These are phyloP conservation scores for Psilocybe mexicana DNA, from an alignment of 1,284 basidiomycete species.

Conservation along the genomic window DNA sequence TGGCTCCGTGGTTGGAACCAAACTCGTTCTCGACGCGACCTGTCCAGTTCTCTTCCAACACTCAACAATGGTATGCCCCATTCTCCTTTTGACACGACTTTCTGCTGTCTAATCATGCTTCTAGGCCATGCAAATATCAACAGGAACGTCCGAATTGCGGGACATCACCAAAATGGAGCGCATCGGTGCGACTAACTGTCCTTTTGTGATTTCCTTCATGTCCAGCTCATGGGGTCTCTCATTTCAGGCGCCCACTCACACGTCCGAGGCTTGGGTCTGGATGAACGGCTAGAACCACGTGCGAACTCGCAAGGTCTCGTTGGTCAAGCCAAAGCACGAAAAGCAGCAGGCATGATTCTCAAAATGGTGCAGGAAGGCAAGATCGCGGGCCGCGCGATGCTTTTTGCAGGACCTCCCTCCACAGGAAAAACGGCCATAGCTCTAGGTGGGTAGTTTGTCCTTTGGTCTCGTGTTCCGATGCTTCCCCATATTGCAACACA, in stretches of 20 bases:
- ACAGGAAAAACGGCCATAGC: slow-evolving; percentile 98
- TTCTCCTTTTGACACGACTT: not conserved
- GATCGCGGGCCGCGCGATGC: slow-evolving; percentile 93
- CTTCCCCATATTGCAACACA: not conserved
- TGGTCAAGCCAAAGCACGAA: slow-evolving; percentile 92
- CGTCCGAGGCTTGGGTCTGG: slow-evolving; percentile 92
- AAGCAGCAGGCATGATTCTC: slow-evolving; percentile 95
- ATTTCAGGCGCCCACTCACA: slow-evolving; percentile 91
- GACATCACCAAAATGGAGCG: slow-evolving; percentile 97
- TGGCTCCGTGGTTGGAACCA: slow-evolving; percentile 22
- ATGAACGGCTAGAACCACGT: slow-evolving; percentile 88
- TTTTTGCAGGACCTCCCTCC: slow-evolving; percentile 95
- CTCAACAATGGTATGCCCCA: slow-evolving; percentile 25
- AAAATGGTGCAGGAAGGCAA: slow-evolving; percentile 97
- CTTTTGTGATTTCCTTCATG: slow-evolving; percentile 8
- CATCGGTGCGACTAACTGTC: slow-evolving; percentile 62
- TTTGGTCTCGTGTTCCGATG: slow-evolving; percentile 23
- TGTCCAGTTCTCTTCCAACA: slow-evolving; percentile 9
- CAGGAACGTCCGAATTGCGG: slow-evolving; percentile 74
- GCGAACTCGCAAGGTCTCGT: slow-evolving; percentile 94
- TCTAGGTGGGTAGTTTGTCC: slow-evolving; percentile 56
- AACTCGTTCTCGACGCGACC: slow-evolving; percentile 18
- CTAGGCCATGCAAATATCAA: slow-evolving; percentile 69
- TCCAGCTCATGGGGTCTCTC: slow-evolving; percentile 1
- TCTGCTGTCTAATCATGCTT: slow-evolving; percentile 1